Percentiles rank a stretch among this genome's conserved stretches.
Conservation (phyloP, 73 alveolate genomes). For the Paramecium pentaurelia region DNA sequence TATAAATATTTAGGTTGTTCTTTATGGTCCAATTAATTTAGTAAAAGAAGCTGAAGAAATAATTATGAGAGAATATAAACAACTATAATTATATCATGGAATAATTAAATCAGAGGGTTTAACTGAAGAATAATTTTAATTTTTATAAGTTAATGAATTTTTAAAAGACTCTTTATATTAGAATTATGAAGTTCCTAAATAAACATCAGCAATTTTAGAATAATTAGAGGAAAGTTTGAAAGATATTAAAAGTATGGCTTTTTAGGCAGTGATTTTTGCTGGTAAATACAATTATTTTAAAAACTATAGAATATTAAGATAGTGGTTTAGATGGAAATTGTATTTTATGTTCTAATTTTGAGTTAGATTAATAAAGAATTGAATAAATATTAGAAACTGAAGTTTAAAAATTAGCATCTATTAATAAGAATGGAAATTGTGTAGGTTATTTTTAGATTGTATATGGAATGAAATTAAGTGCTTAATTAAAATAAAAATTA, state of each 20-base stretch:
- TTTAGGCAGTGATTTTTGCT: background rate
- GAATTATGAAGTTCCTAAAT: background rate
- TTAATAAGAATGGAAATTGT: background rate
- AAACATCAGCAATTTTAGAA: background rate
- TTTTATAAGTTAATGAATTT: background rate
- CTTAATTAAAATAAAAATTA: background rate
- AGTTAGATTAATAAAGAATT: background rate
- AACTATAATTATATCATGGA: background rate
- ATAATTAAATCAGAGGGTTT: background rate
- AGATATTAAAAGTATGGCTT: background rate
- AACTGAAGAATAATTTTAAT: background rate
- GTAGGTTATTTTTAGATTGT: background rate
- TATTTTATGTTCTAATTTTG: background rate
- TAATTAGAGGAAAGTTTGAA: background rate
- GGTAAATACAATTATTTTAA: background rate
- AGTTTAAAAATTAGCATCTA: background rate
- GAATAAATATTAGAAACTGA: background rate
- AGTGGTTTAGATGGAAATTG: background rate
- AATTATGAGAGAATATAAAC: background rate
- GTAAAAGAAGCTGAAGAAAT: background rate
- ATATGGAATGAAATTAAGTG: background rate
- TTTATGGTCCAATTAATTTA: background rate
- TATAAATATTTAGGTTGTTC: background rate
- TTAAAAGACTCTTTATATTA: background rate
- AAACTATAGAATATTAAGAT: background rate